Evolutionary conservation across 768 basidiomycete genomes (phyloP).

Genomic region (Rhodotorula sphaerocarpa): DNA sequence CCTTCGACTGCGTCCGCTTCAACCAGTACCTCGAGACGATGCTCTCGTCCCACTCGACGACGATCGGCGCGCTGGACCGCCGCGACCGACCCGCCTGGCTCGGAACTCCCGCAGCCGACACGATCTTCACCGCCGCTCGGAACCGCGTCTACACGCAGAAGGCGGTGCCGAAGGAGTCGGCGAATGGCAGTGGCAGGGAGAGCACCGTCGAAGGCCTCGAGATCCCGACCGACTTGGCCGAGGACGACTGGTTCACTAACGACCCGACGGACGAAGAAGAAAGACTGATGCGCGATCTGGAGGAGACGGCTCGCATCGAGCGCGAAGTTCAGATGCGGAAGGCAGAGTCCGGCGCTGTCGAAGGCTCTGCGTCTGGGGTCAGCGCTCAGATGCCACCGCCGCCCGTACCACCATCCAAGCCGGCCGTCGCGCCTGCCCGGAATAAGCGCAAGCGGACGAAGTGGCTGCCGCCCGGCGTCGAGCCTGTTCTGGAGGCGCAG

Average conservation of each 20-base stretch:
- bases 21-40: constrained; percentile 85
- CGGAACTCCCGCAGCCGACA: constrained; percentile 80
- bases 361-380: not conserved
- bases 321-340: not conserved
- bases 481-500: constrained; percentile 82
- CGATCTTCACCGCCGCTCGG: constrained; percentile 71
- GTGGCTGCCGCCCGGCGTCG: constrained; percentile 70
- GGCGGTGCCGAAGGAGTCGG: constrained; percentile 27
- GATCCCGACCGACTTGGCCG: constrained; percentile 19
- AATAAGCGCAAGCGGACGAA: constrained; percentile 7
- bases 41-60: constrained; percentile 55
- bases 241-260: constrained; percentile 23
- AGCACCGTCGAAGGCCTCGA: constrained; percentile 44
- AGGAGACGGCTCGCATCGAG: constrained; percentile 1
- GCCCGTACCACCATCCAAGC: not conserved
- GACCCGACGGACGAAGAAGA: constrained; percentile 28
- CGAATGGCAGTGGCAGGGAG: constrained; percentile 51
- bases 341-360: not conserved
- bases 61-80: constrained; percentile 51
- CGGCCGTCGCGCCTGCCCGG: not conserved
- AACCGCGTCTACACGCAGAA: constrained; percentile 64
- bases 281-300: constrained; percentile 18
- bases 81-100: constrained; percentile 79
- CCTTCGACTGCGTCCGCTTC: constrained; percentile 84
- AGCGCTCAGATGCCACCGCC: not conserved